Base-by-base conservation (phyloP, 345 rosid species). In the Eucalyptus marginata region DNA sequence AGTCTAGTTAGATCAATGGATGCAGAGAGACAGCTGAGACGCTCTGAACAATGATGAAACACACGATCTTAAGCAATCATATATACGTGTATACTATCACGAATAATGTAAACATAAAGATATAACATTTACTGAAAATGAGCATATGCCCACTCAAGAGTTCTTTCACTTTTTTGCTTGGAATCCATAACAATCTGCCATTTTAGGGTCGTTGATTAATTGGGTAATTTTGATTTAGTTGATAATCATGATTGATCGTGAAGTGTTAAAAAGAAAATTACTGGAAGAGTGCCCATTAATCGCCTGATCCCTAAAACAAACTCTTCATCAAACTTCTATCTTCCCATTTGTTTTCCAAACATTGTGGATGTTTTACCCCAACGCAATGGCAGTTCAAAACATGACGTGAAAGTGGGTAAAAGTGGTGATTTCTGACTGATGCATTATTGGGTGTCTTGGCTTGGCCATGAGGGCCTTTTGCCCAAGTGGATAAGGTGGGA, bases 201-300 rank as follows among this genome's bases (percentile, higher is more conserved):
- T 31, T 31, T 16, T 4, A 31, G 18, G 1, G 0, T 7, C 31
- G 22, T 4, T 9, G 7, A 1, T 18, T 18, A 5, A 40, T 20
- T 43, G 1, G 6, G 7, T 71, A 11, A 20, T 71, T 71, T 36
- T 9, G 8, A 25, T 33, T 22, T 1, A 17, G 6, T 68, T 16
- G 12, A 68, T 2, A 2, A 17, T 36, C 10, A 10, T 68, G 22
- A 62, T 33, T 8, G 13, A 68, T 71, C 25, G 2, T 71, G 81
- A 71, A 5, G 44, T 17, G 14, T 5, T 18, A 17, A 8, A 68
- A 68, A 33, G 13, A 68, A 68, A 33, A 31, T n/a, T 9, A 33
- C 7, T 4, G 20, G 7, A 4, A 33, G 6, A 31, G 44, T 33
- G 40, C 1, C 25, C 44, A 9, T 17, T 68, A 31, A 16, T 33